Evolutionary conservation across 148 eudicot genomes (phyloP).

Genomic region (Silene latifolia): DNA sequence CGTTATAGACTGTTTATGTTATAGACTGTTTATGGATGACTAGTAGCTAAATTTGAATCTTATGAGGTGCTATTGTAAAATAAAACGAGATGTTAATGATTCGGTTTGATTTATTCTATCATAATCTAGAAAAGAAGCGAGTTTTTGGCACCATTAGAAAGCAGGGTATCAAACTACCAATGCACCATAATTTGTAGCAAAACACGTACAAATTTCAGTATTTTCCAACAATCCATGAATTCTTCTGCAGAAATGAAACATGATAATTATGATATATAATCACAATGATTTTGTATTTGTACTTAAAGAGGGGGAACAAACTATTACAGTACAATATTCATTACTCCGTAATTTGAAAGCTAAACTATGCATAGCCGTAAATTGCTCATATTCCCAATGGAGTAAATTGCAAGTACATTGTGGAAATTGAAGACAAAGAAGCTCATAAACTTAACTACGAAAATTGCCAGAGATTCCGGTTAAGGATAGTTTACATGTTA

Average conservation of each 20-base stretch:
- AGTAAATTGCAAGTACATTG: not conserved
- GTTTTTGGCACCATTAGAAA: too few species aligned
- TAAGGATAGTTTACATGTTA: not conserved
- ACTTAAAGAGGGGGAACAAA: not conserved
- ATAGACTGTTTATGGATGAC: too few species aligned
- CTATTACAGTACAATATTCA: not conserved
- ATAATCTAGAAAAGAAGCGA: too few species aligned
- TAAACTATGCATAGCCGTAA: not conserved
- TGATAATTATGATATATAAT: not conserved
- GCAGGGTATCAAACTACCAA: too few species aligned
- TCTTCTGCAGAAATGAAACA: not conserved
- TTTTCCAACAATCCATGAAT: not conserved
- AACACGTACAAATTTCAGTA: too few species aligned
- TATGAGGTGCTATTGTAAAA: too few species aligned
- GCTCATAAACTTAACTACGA: not conserved
- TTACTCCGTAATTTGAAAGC: not conserved
- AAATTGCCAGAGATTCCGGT: too few species aligned
- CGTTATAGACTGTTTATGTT: too few species aligned
- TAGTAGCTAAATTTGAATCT: too few species aligned
- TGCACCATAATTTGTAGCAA: too few species aligned
- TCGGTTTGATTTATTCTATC: too few species aligned
- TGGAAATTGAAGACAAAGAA: not conserved
- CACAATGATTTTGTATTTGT: not conserved
- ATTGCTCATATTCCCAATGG: not conserved
- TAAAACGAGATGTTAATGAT: too few species aligned